Evolutionary conservation across 2,329 filamentous ascomycete genomes (phyloP).

Genomic region (Trichoderma sp.): DNA sequence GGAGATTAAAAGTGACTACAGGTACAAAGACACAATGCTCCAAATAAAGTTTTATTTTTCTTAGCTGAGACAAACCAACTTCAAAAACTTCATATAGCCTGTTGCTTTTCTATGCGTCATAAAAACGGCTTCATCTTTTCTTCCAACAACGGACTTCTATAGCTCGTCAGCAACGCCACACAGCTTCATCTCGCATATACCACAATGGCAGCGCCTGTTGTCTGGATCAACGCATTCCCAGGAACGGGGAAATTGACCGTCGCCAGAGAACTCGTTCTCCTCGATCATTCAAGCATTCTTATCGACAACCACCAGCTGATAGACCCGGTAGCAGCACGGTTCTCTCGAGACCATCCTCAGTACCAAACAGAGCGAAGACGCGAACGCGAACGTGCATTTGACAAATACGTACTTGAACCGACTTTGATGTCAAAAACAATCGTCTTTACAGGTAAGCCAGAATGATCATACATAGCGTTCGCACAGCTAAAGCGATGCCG

Average conservation of each 20-base stretch:
- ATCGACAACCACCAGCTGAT: conserved; percentile 6
- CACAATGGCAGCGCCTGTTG: neutral
- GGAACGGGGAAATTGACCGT: neutral
- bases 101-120: neutral
- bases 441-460: neutral
- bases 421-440: neutral
- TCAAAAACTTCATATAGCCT: neutral
- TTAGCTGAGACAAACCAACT: neutral
- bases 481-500: neutral
- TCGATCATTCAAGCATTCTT: neutral
- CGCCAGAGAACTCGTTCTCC: neutral
- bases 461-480: neutral
- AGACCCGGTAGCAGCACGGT: neutral
- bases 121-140: neutral
- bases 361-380: neutral
- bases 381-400: neutral
- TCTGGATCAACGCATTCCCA: conserved; percentile 3
- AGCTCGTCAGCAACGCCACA: neutral
- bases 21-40: neutral
- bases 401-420: neutral
- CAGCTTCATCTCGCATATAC: neutral
- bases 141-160: neutral
- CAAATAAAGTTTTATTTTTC: neutral
- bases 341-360: neutral
- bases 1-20: neutral